Percentiles rank a stretch among this genome's conserved stretches.
These are phyloP conservation scores for Gnomoniopsis smithogilvyi DNA, from an alignment of 2,329 filamentous ascomycete species.

Conservation along the genomic window DNA sequence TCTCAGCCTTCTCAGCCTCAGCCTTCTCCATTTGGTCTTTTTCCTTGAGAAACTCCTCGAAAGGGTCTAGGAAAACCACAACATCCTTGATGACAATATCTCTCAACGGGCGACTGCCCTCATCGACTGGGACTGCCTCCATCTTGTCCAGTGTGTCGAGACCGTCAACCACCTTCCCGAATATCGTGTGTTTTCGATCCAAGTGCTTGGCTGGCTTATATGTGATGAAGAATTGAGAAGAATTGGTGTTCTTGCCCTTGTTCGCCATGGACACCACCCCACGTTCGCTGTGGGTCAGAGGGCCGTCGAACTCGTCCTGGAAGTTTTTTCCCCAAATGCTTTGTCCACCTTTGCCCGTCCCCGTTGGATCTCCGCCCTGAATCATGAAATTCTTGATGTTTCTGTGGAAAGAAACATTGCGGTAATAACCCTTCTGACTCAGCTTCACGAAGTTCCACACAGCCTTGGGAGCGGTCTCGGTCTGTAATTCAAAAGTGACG, in stretches of 20 bases:
- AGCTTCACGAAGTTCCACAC: slow-evolving; percentile 97
- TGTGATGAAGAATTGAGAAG: slow-evolving; percentile 89
- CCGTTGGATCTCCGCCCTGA: slow-evolving; percentile 91
- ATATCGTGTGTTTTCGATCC: slow-evolving; percentile 96
- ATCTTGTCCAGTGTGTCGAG: slow-evolving; percentile 68
- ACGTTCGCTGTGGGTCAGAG: slow-evolving; percentile 75
- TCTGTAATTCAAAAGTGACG: slow-evolving; percentile 83
- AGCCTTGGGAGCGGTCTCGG: slow-evolving; percentile 85
- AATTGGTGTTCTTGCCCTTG: slow-evolving; percentile 97
- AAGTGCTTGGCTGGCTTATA: slow-evolving; percentile 84
- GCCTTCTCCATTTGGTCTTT: slow-evolving; percentile 60
- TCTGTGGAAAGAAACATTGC: slow-evolving; percentile 78
- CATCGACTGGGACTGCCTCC: slow-evolving; percentile 73
- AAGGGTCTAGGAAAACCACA: slow-evolving; percentile 87
- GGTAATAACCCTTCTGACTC: slow-evolving; percentile 87
- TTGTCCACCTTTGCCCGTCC: slow-evolving; percentile 83
- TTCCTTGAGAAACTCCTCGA: slow-evolving; percentile 85
- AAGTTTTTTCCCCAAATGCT: slow-evolving; percentile 96
- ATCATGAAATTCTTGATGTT: slow-evolving; percentile 98
- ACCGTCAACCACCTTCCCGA: slow-evolving; percentile 79
- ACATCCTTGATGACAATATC: slow-evolving; percentile 81
- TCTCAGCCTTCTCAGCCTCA: slow-evolving; percentile 57
- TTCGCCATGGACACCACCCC: slow-evolving; percentile 94
- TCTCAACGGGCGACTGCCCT: slow-evolving; percentile 69
- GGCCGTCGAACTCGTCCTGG: slow-evolving; percentile 87